phyloP scores from a whole-genome alignment of 1,284 basidiomycete species.

The Lignosus rhinocerotis region DNA sequence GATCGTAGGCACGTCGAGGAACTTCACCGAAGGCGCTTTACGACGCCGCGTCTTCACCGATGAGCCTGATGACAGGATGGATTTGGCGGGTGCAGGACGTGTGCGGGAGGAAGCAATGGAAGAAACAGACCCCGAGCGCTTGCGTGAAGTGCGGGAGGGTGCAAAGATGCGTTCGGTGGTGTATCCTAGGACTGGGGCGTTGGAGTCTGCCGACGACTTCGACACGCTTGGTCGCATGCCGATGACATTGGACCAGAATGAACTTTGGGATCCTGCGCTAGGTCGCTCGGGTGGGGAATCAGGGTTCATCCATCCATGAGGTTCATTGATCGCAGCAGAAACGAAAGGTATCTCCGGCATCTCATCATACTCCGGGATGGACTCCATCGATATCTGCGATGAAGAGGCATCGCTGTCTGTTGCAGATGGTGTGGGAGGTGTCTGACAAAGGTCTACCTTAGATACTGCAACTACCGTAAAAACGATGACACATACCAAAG shows the following conservation, averaged over 20 bases:
- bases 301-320: constrained; percentile 15
- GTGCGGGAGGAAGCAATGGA: constrained; percentile 33
- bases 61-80: constrained; percentile 33
- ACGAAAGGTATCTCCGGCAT: constrained; percentile 36
- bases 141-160: constrained; percentile 25
- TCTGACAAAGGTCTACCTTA: background rate
- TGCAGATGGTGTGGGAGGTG: constrained; percentile 25
- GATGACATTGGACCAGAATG: constrained; percentile 31
- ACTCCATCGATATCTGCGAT: constrained; percentile 29
- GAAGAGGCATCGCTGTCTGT: constrained; percentile 30
- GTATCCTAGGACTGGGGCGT: constrained; percentile 22
- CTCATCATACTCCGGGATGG: constrained; percentile 29
- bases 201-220: constrained; percentile 26
- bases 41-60: constrained; percentile 36
- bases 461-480: background rate
- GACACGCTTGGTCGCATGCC: constrained; percentile 22
- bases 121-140: constrained; percentile 31
- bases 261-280: constrained; percentile 22
- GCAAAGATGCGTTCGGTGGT: constrained; percentile 23
- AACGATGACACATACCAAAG: constrained; percentile 1
- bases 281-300: constrained; percentile 17
- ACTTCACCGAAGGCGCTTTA: constrained; percentile 44
- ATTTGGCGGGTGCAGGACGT: constrained; percentile 34
- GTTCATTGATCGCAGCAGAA: constrained; percentile 21
- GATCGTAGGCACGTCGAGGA: constrained; percentile 42